Conservation (phyloP, 352 stramenopile species). For the Albugo candida region DNA sequence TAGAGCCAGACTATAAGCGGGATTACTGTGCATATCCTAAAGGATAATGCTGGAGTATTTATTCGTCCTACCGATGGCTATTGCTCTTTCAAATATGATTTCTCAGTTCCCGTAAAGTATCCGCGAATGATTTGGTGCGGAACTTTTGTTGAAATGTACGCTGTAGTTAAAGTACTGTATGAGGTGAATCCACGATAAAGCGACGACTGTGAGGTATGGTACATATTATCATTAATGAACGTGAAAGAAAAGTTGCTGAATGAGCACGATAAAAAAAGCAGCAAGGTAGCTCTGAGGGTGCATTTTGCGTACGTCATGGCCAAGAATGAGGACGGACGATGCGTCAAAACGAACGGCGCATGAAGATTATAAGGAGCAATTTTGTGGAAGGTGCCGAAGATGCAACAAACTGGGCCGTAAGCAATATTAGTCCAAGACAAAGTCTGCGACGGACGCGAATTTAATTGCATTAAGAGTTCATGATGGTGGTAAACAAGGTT, state of each 20-base stretch:
- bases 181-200: no score
- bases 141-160: no score
- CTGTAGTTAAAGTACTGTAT: no score
- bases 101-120: no score
- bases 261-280: conserved; percentile 5
- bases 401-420: conserved; percentile 1
- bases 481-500: neutral
- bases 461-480: neutral
- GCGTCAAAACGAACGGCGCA: neutral
- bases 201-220: no score
- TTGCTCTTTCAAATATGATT: no score
- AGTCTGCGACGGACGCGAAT: neutral
- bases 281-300: neutral
- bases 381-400: neutral
- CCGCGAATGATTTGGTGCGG: no score
- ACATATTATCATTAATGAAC: conserved; percentile 4
- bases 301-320: conserved; percentile 1
- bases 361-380: neutral
- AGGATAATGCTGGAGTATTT: no score
- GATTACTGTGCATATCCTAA: no score
- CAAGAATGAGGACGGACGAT: neutral
- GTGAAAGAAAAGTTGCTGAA: conserved; percentile 14
- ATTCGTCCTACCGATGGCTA: no score
- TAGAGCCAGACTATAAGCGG: no score
- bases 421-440: neutral